Evolutionary conservation across 148 eudicot genomes (phyloP), one percentile per base, ranked within the genome.

Genomic region (Tetragonia tetragonoides): DNA sequence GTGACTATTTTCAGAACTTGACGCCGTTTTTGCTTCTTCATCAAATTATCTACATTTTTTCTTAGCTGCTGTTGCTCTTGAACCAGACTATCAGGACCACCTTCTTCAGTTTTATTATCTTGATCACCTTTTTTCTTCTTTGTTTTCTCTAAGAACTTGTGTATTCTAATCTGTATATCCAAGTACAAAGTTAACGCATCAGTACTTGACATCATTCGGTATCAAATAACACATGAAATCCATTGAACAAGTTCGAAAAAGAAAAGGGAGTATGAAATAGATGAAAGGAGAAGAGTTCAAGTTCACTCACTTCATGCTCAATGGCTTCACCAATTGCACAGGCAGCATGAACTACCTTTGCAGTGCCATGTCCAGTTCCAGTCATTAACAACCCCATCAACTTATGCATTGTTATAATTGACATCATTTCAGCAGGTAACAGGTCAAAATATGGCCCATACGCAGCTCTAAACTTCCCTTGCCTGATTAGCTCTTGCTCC

Each of bases 341-440:
- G 78, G 99, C 92, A 75, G 91, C 93, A n/a, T 87, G 88, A 40
- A 95, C 94, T 74, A 95, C 97, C 83, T 86, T 86, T 2, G 91
- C 90, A 74, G 79, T 42, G 38, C 97, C 97, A 75, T 91, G 82
- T 69, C 88, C 97, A 53, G 83, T 89, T 42, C 97, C 97, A 10
- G 88, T 80, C 94, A 95, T 88, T 84, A 95, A 64, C 87, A 93
- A 64, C 24, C 80, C 97, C 89, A 88, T 89, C 82, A 95, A 37
- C 87, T 93, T 95, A 83, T 95, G 99, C 99, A 95, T 93, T 46
- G 97, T 89, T 57, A 95, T 90, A 77, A 95, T 93, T 1, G 99
- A 78, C 99, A 95, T 93, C 91, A 80, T 93, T 72, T 95, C 99
- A 21, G 99, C 93, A 6, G 97, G 97, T 38, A 95, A 76, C 78